A percentile compares a stretch with the other conserved stretches of the same genome.
phyloP scores from a whole-genome alignment of 192 early-diverging fungal species.

The Entomortierella chlamydospora region DNA sequence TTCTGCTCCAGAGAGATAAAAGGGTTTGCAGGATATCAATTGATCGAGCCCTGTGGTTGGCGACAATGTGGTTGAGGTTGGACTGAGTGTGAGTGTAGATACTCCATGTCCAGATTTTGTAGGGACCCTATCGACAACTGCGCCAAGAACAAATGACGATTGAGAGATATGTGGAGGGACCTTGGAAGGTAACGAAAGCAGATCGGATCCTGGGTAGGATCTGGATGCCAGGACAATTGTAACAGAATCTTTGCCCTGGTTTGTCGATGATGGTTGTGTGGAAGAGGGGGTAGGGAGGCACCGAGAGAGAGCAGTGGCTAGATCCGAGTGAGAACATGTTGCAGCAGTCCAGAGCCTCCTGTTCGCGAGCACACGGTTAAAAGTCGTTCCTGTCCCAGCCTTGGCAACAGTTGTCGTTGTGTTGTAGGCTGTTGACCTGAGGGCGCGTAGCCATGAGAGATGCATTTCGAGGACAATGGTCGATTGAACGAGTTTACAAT shows the following conservation, averaged over 20 bases:
- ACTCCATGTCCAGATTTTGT: constrained; percentile 45
- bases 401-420: background rate
- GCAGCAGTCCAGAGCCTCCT: constrained; percentile 40
- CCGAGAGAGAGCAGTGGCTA: constrained; percentile 28
- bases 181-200: constrained; percentile 24
- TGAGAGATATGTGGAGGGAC: constrained; percentile 18
- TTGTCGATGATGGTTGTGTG: background rate
- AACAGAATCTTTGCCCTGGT: constrained; percentile 4
- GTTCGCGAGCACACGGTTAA: constrained; percentile 1
- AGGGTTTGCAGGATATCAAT: constrained; percentile 25
- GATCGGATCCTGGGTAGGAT: constrained; percentile 42
- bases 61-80: background rate
- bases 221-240: constrained; percentile 46
- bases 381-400: background rate
- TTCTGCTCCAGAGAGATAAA: constrained; percentile 37
- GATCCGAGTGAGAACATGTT: constrained; percentile 37
- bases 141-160: constrained; percentile 26
- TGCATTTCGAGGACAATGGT: background rate
- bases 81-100: constrained; percentile 37
- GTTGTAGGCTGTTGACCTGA: too few relatives aligned
- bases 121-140: constrained; percentile 42
- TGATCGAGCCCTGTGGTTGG: background rate
- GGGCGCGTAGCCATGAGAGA: background rate
- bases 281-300: constrained; percentile 17
- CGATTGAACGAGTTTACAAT: background rate